A percentile compares a stretch with the other conserved stretches of the same genome.
Conservation (phyloP, 1,284 basidiomycete genomes). For the Apiotrichum gracile region DNA sequence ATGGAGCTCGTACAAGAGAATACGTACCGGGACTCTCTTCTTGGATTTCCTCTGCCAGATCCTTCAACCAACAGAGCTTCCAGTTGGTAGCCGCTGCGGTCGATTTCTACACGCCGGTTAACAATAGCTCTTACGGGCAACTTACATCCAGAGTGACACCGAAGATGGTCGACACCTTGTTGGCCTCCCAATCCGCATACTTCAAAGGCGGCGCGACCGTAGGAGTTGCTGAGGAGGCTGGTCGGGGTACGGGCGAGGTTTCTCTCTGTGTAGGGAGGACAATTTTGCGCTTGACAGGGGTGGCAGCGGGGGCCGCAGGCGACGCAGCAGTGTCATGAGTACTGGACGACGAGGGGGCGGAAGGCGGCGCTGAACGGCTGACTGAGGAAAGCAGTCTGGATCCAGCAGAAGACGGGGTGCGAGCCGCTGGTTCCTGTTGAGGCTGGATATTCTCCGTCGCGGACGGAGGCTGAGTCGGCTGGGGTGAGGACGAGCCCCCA, state of each 20-base stretch:
- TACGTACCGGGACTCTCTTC: constrained; percentile 60
- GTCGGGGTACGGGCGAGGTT: neutral
- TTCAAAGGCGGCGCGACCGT: constrained; percentile 31
- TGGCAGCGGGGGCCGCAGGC: neutral
- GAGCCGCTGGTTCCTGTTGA: constrained; percentile 9
- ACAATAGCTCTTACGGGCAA: constrained; percentile 12
- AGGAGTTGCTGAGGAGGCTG: neutral
- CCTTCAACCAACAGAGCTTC: constrained; percentile 77
- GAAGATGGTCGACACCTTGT: constrained; percentile 62
- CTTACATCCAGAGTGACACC: constrained; percentile 73
- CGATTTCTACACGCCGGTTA: constrained; percentile 53
- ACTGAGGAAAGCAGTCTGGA: constrained; percentile 6
- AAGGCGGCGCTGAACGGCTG: constrained; percentile 36
- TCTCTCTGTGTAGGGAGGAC: neutral
- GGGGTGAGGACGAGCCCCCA: constrained; percentile 46
- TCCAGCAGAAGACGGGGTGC: constrained; percentile 1
- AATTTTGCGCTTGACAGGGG: neutral
- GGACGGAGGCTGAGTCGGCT: neutral
- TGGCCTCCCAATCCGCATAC: constrained; percentile 68
- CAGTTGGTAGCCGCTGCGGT: constrained; percentile 65
- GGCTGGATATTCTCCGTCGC: neutral
- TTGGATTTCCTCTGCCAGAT: constrained; percentile 63
- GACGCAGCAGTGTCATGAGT: neutral
- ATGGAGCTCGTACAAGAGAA: neutral
- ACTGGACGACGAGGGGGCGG: constrained; percentile 28